Percentiles rank a stretch among this genome's conserved stretches.
These are phyloP conservation scores for Sisymbrium irio DNA, from an alignment of 345 rosid species.

Conservation along the genomic window DNA sequence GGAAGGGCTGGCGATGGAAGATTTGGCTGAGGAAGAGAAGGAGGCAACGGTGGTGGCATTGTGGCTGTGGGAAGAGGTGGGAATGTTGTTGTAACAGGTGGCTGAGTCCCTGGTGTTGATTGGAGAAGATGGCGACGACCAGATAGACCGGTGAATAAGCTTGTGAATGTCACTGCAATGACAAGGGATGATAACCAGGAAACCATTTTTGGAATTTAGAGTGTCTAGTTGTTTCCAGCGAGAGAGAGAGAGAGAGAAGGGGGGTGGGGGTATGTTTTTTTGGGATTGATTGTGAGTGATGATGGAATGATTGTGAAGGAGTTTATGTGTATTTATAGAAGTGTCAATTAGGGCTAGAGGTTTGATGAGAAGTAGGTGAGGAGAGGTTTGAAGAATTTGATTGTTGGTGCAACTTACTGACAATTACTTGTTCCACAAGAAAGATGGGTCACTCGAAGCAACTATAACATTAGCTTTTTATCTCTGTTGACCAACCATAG, in stretches of 20 bases:
- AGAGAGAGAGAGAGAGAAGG: neutral
- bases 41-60: constrained; percentile 25
- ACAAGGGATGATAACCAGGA: constrained; percentile 14
- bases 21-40: constrained; percentile 14
- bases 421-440: constrained; percentile 15
- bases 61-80: constrained; percentile 26
- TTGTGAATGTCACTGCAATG: constrained; percentile 30
- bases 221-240: neutral
- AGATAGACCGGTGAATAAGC: constrained; percentile 27
- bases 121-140: constrained; percentile 31
- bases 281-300: constrained; percentile 3
- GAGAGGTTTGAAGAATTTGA: neutral
- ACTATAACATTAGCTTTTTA: neutral
- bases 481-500: neutral
- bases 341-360: neutral
- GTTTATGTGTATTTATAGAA: constrained; percentile 15
- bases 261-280: neutral
- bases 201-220: constrained; percentile 4
- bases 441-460: neutral
- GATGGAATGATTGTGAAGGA: constrained; percentile 13
- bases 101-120: constrained; percentile 21
- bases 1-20: constrained; percentile 26
- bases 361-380: constrained; percentile 24
- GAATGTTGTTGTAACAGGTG: constrained; percentile 28
- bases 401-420: constrained; percentile 24